Base-by-base conservation (phyloP, 2,329 filamentous ascomycete genomes). In the Ophiocordyceps camponoti-saundersi region DNA sequence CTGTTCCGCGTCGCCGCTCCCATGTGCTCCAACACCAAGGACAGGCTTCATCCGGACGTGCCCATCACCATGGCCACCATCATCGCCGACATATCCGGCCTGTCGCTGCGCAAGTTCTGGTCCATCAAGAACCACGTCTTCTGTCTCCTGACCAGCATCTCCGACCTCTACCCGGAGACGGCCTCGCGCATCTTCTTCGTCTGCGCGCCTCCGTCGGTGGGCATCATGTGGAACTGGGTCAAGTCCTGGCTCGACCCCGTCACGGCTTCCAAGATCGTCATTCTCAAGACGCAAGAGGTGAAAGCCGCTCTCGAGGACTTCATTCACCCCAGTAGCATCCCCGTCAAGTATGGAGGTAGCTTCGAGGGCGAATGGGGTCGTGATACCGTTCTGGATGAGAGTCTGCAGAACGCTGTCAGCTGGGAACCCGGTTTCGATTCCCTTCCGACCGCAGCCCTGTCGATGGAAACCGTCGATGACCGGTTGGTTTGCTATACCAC, bases 171-270 rank as follows among this genome's bases (percentile, higher is more conserved):
- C 61, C 90, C 90, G 1, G 90, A 96, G 66, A 96, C 89, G 0
- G 68, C 95, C 45, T 90, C 65, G 49, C 56, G 67, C 36, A 71
- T 71, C 55, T 71, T 71, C 51, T 83, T 96, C 57, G 87, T 95
- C 52, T 89, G 89, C 50, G 90, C 90, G 0, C 90, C 90, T 8
- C 68, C 75, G 43, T 95, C 94, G 73, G 95, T 95, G 69, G 83
- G 84, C 45, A 95, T 87, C 3, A 85, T 95, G 50, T 90, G 89
- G 89, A 80, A 85, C 53, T 95, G 88, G 87, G 76, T 94, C 65
- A 94, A 94, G 72, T 82, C 84, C 58, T 95, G 89, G 88, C 95
- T 95, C 58, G 84, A 89, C 66, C 89, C 89, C 7, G 87, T 88
- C 51, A 95, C 90, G 32, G 85, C 88, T 3, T 92, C 86, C 57